Base-by-base conservation (phyloP, 352 stramenopile genomes). In the Globisporangium solare region DNA sequence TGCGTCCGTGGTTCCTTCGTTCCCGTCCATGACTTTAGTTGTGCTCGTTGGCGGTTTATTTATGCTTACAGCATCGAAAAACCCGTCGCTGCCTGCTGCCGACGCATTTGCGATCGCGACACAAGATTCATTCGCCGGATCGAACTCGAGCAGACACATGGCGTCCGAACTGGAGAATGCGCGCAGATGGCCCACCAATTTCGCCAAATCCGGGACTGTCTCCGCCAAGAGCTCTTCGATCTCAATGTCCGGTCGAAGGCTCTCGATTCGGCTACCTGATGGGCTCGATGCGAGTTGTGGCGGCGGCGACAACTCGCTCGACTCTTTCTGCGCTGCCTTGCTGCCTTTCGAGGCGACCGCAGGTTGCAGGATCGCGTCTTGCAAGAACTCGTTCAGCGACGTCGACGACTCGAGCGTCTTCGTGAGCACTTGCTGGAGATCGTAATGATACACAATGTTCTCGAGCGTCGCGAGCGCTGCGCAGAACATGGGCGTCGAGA, bases 371-470 rank as follows among this genome's bases (percentile, higher is more conserved):
- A 83, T 61, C 0, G 68, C 64, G 12, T 74, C 50, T 27, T 67
- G 53, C 2, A 87, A 49, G 12, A 79, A 67, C 41, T 77, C 58
- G 52, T 83, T 63, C 13, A 86, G 63, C 2, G 73, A 59, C 2
- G 64, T 47, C 21, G 70, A 74, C 11, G 61, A 58, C 15, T 63
- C 57, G 13, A 66, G 60, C 2, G 69, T 66, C 37, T 68, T 69
- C 13, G 51, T 46, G 22, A 80, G 66, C 17, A 67, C 53, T 32
- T 79, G 67, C 22, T 63, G 77, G 18, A 89, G 53, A 42, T 89
- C 75, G 53, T 84, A 88, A 17, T 83, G 67, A 42, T 83, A 83
- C 22, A 86, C 77, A 12, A 79, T 67, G 43, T 89, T 89, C 50
- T 89, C 79, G 4, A 89, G 57, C n/a, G 73, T 74, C 2, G 67